Evolutionary conservation across 768 basidiomycete species (phyloP), one percentile per base, ranked within the genome.

Genomic region (Lentinula lateritia): DNA sequence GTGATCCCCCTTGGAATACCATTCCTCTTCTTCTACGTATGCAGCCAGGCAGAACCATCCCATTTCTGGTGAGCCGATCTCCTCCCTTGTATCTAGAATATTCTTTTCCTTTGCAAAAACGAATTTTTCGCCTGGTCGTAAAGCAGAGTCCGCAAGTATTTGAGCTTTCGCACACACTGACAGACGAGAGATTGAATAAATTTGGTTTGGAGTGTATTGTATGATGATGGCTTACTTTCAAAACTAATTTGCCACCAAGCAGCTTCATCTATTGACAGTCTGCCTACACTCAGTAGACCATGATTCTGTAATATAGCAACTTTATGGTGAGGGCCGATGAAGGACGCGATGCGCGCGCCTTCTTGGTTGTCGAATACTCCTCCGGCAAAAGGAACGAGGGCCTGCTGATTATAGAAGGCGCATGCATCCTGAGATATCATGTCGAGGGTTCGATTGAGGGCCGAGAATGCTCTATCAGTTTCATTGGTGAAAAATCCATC

Each of bases 371-470:
- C 55, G n/a, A 56, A 56, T 5, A 56, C 55, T 6, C 55, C 55
- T 23, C 55, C 55, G 16, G 55, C 55, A 23, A 56, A 56, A 20
- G 55, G 55, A 32, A 56, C 55, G 13, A 56, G 55, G n/a, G 55
- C 55, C 41, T 56, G 55, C 38, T 56, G 55, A 20, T 56, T 28
- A 23, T 56, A 56, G 67, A 76, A 75, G 9, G 67, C 69, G 53
- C 73, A 74, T 20, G 58, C 63, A 56, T 75, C 75, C 61, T 75
- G 74, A 5, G 74, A 73, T 43, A 73, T 68, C 60, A 71, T 70
- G 41, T 71, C 66, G 35, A 75, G 66, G 55, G 67, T 65, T 32
- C 64, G 64, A 6, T 75, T 73, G 38, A 77, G 67, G 1, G 75
- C 68, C 3, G 73, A 66, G 65, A 76, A 78, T 1, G 76, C 76